A percentile compares a stretch with the other conserved stretches of the same genome.
phyloP scores from a whole-genome alignment of 768 basidiomycete species.

The Tylopilus rubrobrunneus region DNA sequence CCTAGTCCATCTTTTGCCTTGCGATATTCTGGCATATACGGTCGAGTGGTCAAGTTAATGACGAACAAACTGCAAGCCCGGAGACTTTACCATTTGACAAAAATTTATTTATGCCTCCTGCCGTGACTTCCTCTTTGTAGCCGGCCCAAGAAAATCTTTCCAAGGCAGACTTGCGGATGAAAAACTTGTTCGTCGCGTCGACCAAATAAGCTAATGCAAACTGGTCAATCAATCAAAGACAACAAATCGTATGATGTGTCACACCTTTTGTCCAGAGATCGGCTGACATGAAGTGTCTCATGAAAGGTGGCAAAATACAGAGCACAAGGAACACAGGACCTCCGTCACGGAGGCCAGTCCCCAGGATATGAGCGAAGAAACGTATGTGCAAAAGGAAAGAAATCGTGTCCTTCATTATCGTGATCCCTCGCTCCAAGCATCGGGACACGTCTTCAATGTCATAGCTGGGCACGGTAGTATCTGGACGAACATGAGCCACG shows the following conservation, averaged over 20 bases:
- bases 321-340: conserved; percentile 20
- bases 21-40: conserved; percentile 13
- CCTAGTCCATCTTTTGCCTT: conserved; percentile 19
- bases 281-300: background rate
- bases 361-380: conserved; percentile 18
- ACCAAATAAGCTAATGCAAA: conserved; percentile 19
- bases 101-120: conserved; percentile 14
- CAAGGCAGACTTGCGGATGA: conserved; percentile 21
- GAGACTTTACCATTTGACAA: conserved; percentile 12
- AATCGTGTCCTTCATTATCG: conserved; percentile 4
- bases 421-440: conserved; percentile 12
- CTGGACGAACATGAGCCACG: conserved; percentile 2
- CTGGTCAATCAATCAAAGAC: background rate
- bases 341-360: conserved; percentile 11
- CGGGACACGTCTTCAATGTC: background rate
- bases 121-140: conserved; percentile 23
- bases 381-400: conserved; percentile 24
- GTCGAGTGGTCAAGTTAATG: background rate
- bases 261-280: conserved; percentile 23
- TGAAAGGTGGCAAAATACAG: conserved; percentile 15
- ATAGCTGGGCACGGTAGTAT: background rate
- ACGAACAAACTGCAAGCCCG: background rate
- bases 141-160: conserved; percentile 1
- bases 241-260: background rate
- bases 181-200: conserved; percentile 14